A percentile compares a stretch with the other conserved stretches of the same genome.
Conservation (phyloP, 2,329 filamentous ascomycete genomes). For the Penicillium sp. region DNA sequence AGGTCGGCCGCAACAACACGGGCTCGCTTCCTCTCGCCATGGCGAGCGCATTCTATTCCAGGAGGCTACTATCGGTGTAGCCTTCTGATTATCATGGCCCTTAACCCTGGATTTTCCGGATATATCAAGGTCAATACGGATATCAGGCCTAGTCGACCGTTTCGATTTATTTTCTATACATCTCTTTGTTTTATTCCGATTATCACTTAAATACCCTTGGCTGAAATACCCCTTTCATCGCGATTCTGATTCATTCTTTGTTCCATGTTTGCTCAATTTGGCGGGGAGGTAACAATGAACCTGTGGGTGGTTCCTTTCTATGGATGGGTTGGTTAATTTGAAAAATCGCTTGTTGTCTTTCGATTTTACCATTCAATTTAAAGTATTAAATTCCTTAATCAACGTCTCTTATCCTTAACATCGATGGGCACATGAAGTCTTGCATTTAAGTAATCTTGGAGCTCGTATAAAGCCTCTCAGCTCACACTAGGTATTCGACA, state of each 20-base stretch:
- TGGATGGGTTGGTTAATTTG: neutral
- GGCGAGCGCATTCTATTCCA: neutral
- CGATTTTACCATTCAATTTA: neutral
- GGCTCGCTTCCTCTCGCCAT: neutral
- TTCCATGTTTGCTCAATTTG: neutral
- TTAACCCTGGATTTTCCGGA: neutral
- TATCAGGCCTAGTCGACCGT: neutral
- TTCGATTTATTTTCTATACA: neutral
- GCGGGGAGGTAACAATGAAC: neutral
- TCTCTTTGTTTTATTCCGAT: neutral
- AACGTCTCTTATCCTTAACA: neutral
- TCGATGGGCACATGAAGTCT: neutral
- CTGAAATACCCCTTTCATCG: neutral
- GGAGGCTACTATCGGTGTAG: neutral
- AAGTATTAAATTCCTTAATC: neutral
- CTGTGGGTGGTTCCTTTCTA: neutral
- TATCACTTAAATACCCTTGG: neutral
- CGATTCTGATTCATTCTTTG: neutral
- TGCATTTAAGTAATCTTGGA: neutral
- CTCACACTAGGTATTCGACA: too few relatives aligned
- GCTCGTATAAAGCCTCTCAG: too few relatives aligned
- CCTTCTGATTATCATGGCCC: neutral
- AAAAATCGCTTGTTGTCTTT: neutral
- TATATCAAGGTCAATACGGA: neutral
- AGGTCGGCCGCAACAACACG: conserved; percentile 19